Evolutionary conservation across 2,329 filamentous ascomycete species (phyloP).

Genomic region (Penicillium sp.): DNA sequence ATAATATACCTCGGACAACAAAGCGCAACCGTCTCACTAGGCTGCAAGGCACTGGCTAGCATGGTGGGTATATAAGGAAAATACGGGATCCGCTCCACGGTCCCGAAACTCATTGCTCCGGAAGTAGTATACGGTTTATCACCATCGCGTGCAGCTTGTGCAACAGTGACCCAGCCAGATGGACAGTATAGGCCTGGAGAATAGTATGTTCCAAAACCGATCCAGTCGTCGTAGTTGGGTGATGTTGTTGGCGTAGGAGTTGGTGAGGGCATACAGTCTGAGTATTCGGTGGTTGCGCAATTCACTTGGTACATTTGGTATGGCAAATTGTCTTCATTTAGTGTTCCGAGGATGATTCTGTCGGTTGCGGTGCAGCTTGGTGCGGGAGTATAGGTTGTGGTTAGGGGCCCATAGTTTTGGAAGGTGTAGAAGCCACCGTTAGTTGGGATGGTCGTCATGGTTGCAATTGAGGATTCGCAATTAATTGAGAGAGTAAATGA

Average conservation of each 20-base stretch:
- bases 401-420: conserved; percentile 7
- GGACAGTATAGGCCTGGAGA: conserved; percentile 9
- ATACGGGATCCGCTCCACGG: neutral
- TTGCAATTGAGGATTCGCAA: too few relatives aligned
- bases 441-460: neutral
- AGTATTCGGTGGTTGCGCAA: neutral
- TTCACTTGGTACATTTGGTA: neutral
- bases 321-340: neutral
- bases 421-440: neutral
- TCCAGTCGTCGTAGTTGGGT: neutral
- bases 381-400: conserved; percentile 3
- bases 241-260: neutral
- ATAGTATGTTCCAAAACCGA: conserved; percentile 1
- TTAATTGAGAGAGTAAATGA: too few relatives aligned
- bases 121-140: conserved; percentile 5
- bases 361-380: conserved; percentile 7
- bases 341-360: neutral
- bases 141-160: conserved; percentile 1
- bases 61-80: neutral
- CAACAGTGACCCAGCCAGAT: conserved; percentile 5
- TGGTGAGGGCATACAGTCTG: neutral
- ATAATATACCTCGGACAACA: conserved; percentile 11
- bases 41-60: neutral
- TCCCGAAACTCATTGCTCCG: neutral
- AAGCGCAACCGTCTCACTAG: conserved; percentile 5